These are phyloP conservation scores for Boletus patriciae DNA, from an alignment of 768 basidiomycete genomes.

Conservation along the genomic window DNA sequence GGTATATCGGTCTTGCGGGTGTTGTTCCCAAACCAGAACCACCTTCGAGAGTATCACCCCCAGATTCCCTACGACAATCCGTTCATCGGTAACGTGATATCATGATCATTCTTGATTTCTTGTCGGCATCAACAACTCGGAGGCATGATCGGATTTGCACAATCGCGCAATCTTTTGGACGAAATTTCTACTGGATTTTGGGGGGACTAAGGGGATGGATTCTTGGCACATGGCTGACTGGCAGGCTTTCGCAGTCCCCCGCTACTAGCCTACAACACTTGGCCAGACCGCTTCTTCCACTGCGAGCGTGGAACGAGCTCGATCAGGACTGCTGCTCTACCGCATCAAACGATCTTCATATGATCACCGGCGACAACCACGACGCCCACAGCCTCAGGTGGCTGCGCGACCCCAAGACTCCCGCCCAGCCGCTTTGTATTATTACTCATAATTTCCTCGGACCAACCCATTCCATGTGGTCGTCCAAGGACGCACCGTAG, in stretches of 20 bases:
- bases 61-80: constrained; percentile 34
- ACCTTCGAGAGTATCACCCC: constrained; percentile 30
- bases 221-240: constrained; percentile 18
- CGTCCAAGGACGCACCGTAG: constrained; percentile 20
- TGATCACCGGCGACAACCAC: constrained; percentile 25
- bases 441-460: constrained; percentile 37
- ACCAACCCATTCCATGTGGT: constrained; percentile 22
- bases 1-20: constrained; percentile 69
- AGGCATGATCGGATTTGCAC: constrained; percentile 30
- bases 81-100: constrained; percentile 30
- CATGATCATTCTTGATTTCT: constrained; percentile 25
- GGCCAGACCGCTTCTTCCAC: constrained; percentile 15
- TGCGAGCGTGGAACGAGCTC: constrained; percentile 25
- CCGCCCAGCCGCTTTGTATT: constrained; percentile 28
- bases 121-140: constrained; percentile 31
- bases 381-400: constrained; percentile 17
- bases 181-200: constrained; percentile 27
- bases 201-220: constrained; percentile 16
- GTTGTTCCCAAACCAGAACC: constrained; percentile 68
- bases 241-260: constrained; percentile 12
- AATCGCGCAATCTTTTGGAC: constrained; percentile 25
- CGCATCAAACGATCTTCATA: constrained; percentile 25
- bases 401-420: constrained; percentile 16
- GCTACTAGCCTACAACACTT: constrained; percentile 7
- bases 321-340: constrained; percentile 18